Evolutionary conservation across 2,329 filamentous ascomycete species (phyloP).

Genomic region (Ophiostoma ips): DNA sequence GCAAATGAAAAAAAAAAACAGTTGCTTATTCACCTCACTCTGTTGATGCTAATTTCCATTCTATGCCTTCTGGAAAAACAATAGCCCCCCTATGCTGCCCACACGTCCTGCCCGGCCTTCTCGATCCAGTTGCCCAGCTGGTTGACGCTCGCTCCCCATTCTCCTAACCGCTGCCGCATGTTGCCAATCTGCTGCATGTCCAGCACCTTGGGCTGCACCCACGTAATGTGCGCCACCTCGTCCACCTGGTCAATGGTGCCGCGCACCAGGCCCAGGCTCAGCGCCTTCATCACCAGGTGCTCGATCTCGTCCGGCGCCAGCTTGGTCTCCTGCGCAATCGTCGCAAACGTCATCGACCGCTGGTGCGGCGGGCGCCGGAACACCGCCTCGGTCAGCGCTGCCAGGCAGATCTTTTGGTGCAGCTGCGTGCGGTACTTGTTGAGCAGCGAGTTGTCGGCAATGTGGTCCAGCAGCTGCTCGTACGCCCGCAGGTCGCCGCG

Average conservation of each 20-base stretch:
- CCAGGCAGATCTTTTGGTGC: conserved; percentile 96
- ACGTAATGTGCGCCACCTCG: conserved; percentile 86
- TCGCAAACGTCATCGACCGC: conserved; percentile 80
- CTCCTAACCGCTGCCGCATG: conserved; percentile 75
- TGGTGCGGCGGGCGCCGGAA: conserved; percentile 94
- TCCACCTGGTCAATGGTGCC: conserved; percentile 96
- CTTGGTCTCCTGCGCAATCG: conserved; percentile 85
- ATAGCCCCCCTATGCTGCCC: conserved; percentile 76
- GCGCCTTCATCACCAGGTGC: conserved; percentile 97
- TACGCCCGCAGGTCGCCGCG: conserved; percentile 82
- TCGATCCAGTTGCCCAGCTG: conserved; percentile 96
- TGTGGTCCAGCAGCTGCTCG: conserved; percentile 67
- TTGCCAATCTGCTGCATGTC: conserved; percentile 90
- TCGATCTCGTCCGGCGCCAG: conserved; percentile 86
- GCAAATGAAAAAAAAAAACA: too few relatives aligned
- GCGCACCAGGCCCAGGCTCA: conserved; percentile 77
- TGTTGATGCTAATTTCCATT: too few relatives aligned
- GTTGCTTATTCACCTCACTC: too few relatives aligned
- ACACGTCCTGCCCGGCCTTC: conserved; percentile 83
- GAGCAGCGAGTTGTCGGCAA: conserved; percentile 67
- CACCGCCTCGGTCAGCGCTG: conserved; percentile 86
- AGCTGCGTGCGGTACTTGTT: conserved; percentile 69
- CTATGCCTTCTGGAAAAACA: too few relatives aligned
- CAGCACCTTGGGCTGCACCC: conserved; percentile 97
- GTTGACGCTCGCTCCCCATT: conserved; percentile 95